These are phyloP conservation scores for Naganishia albida DNA, from an alignment of 1,284 basidiomycete species.

Conservation along the genomic window DNA sequence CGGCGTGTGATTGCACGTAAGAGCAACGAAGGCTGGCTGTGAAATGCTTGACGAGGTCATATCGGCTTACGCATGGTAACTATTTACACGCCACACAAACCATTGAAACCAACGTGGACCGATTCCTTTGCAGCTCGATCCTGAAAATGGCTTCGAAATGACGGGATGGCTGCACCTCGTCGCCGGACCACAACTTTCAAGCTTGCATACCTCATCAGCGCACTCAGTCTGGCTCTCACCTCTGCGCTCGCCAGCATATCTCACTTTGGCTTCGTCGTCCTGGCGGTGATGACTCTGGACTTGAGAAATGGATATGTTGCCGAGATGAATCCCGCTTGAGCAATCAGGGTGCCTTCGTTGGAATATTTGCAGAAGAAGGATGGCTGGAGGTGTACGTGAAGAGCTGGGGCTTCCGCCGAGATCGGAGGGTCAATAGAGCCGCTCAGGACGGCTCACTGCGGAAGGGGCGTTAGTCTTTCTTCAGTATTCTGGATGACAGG, in stretches of 20 bases:
- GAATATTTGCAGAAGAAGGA: not conserved
- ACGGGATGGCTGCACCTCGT: not conserved
- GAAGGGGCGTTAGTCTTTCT: no score
- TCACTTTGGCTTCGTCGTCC: slow-evolving; percentile 19
- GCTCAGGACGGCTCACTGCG: slow-evolving; percentile 4
- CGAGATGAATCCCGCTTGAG: not conserved
- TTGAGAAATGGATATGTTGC: slow-evolving; percentile 1
- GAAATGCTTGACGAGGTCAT: not conserved
- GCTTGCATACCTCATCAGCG: not conserved
- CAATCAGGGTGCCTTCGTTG: not conserved
- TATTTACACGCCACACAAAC: slow-evolving; percentile 9
- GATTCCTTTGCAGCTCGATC: not conserved
- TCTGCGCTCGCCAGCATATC: not conserved
- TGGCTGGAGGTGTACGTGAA: slow-evolving; percentile 9
- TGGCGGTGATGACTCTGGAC: not conserved
- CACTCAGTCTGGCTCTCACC: not conserved
- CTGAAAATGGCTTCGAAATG: slow-evolving; percentile 5
- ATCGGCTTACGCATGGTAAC: not conserved
- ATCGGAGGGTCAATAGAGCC: not conserved
- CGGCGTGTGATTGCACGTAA: slow-evolving; percentile 15
- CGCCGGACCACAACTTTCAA: no score
- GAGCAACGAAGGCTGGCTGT: slow-evolving; percentile 6
- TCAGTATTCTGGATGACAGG: no score
- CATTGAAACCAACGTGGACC: not conserved
- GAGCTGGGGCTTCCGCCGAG: not conserved